Conservation (phyloP, 1,284 basidiomycete genomes). For the Malassezia japonica region DNA sequence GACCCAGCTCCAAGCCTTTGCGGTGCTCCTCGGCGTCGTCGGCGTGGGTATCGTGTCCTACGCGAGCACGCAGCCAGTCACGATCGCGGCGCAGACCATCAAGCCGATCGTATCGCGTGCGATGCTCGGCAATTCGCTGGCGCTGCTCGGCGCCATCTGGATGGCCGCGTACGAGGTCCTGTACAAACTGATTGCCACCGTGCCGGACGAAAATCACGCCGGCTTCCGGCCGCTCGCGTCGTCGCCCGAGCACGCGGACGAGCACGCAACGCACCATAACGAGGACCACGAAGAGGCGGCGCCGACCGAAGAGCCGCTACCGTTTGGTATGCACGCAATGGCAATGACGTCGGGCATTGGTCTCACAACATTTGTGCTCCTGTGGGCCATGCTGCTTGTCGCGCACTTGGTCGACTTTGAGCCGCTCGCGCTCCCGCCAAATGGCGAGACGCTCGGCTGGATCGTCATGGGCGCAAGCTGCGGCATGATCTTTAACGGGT, state of each 20-base stretch:
- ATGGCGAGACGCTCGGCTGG: constrained; percentile 20
- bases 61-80: constrained; percentile 14
- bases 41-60: constrained; percentile 43
- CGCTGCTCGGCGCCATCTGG: constrained; percentile 39
- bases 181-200: constrained; percentile 41
- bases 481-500: constrained; percentile 45
- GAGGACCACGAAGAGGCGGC: not conserved
- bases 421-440: constrained; percentile 33
- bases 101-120: constrained; percentile 18
- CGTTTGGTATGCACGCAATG: constrained; percentile 45
- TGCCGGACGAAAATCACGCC: constrained; percentile 14
- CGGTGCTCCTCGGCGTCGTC: constrained; percentile 35
- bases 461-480: constrained; percentile 26
- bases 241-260: not conserved
- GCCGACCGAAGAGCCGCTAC: constrained; percentile 17
- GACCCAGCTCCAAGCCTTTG: constrained; percentile 29
- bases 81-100: not conserved
- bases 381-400: constrained; percentile 38
- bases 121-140: constrained; percentile 32
- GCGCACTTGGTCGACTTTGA: constrained; percentile 31
- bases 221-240: constrained; percentile 4
- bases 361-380: constrained; percentile 24
- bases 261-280: not conserved
- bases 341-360: constrained; percentile 46
- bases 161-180: constrained; percentile 47